Evolutionary conservation across 1,284 basidiomycete species (phyloP).

Genomic region (Trichosporon ovoides): DNA sequence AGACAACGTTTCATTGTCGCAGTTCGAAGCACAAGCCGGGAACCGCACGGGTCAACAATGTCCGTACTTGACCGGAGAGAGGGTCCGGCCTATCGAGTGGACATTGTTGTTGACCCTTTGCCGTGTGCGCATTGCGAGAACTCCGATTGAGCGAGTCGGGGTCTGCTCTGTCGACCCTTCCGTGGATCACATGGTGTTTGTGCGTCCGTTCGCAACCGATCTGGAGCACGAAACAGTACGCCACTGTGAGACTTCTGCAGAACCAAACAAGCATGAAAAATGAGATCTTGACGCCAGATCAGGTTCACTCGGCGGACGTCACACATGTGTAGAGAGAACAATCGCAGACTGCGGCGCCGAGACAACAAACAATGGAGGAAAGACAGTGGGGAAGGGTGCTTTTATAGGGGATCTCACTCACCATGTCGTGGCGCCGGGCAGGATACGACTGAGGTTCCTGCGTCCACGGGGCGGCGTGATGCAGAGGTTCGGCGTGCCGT

Average conservation of each 20-base stretch:
- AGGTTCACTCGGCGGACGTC: neutral
- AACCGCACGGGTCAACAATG: no score
- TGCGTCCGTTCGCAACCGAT: neutral
- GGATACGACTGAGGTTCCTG: neutral
- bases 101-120: no score
- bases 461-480: neutral
- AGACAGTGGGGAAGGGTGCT: neutral
- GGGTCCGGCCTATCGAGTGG: neutral
- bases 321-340: no score
- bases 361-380: neutral
- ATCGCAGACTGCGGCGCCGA: no score
- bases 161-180: no score
- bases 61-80: no score
- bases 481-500: no score
- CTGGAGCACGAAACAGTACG: neutral
- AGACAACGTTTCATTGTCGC: slow-evolving; percentile 1
- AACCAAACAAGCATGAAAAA: neutral
- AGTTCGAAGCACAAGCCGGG: neutral
- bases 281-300: no score
- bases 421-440: neutral
- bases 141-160: no score
- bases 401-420: no score
- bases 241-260: neutral
- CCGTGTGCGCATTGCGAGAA: no score
- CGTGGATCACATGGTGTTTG: no score